Base-by-base conservation (phyloP, 2,329 filamentous ascomycete species). In the Aspergillus novofumigatus region DNA sequence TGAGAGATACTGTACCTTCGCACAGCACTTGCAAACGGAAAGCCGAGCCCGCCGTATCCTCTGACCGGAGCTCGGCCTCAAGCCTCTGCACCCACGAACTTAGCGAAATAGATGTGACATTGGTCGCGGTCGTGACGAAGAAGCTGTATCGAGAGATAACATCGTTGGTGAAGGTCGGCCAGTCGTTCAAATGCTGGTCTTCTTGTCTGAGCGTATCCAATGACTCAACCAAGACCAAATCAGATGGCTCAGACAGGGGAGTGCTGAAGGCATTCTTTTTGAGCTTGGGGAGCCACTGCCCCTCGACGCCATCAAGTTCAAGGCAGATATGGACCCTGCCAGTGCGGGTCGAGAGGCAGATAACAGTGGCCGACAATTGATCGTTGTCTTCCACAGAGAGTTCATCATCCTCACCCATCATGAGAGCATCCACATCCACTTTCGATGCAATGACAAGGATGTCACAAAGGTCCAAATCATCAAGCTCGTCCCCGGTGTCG, bases 221-320 rank as follows among this genome's bases (percentile, higher is more conserved):
- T 0, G 76, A 77, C 59, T 80, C 77, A 10, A 80, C 68, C 49
- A 78, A 60, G 4, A 80, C 58, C 21, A 81, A 65, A 44, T 78
- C 76, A 47, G 73, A 70, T 9, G 75, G 70, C 23, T 78, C 75
- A 3, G 72, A 74, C 20, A 74, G 55, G 38, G 77, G 75, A 11
- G 73, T 71, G 26, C 67, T 71, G 63, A 79, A 79, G 1, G 71
- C 66, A 52, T 73, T 74, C 51, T 70, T 74, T 52, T 66, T 73
- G 20, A 70, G 69, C 53, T 73, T 76, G 1, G 85, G 84, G 7
- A 87, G 77, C 85, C 85, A 88, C 64, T 84, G 81, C 7, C 82
- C 85, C 62, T 86, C 79, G 2, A 88, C 79, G 0, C 84, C 85
- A 52, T 86, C 81, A 32, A 86, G 68, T 62, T 87, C 83, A 28